Conservation (phyloP, 352 stramenopile genomes). For the Lagenidium giganteum region DNA sequence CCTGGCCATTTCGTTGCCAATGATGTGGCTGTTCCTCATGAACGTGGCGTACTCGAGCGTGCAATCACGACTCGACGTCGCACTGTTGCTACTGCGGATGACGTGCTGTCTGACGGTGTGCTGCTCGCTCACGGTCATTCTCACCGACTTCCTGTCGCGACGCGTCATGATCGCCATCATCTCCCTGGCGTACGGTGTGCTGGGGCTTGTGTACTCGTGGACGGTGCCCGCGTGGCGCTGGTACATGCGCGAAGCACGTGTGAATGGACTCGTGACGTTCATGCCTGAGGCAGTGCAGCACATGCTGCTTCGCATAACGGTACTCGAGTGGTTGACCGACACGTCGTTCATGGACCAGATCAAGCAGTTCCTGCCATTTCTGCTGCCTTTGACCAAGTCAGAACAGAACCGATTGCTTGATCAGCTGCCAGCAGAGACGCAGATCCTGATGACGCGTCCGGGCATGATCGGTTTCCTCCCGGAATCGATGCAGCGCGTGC, state of each 20-base stretch:
- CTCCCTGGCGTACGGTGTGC: constrained; percentile 51
- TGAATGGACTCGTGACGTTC: constrained; percentile 54
- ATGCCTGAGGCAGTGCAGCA: constrained; percentile 52
- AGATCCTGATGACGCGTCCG: constrained; percentile 67
- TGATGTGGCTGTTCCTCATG: constrained; percentile 59
- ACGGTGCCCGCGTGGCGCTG: constrained; percentile 72
- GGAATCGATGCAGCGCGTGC: constrained; percentile 39
- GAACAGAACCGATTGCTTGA: constrained; percentile 72
- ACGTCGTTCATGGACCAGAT: constrained; percentile 68
- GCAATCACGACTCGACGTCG: constrained; percentile 38
- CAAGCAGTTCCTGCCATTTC: constrained; percentile 65
- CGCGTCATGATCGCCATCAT: constrained; percentile 69
- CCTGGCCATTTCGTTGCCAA: constrained; percentile 49
- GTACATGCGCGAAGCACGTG: constrained; percentile 56
- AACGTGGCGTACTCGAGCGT: constrained; percentile 59
- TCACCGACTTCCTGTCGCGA: constrained; percentile 73
- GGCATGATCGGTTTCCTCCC: constrained; percentile 66
- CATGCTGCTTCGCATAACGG: constrained; percentile 62
- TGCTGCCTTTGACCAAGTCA: constrained; percentile 54
- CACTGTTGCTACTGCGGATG: constrained; percentile 51
- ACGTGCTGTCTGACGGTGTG: constrained; percentile 60
- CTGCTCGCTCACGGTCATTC: constrained; percentile 63
- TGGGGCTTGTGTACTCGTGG: constrained; percentile 75
- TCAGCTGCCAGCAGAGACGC: constrained; percentile 57
- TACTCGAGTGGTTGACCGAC: constrained; percentile 82